Evolutionary conservation across 1,139 yeast genomes (phyloP).

Genomic region (Protomyces pachydermus): DNA sequence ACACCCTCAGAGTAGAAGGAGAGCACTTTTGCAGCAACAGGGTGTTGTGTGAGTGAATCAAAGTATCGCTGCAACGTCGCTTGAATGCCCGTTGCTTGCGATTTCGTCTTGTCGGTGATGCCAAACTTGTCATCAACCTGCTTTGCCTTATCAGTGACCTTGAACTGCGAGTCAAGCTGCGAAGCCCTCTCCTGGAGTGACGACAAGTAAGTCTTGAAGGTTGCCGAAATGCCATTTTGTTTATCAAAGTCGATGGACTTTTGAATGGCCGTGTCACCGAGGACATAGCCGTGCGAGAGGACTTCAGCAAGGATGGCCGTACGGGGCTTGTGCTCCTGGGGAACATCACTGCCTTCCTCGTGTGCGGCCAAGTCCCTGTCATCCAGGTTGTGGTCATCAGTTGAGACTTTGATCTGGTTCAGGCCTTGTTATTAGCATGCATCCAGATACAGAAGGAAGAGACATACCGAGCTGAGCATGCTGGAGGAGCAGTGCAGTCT

Average conservation of each 20-base stretch:
- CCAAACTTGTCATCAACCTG: constrained; percentile 53
- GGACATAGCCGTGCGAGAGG: constrained; percentile 62
- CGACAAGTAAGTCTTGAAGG: constrained; percentile 54
- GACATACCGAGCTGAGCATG: constrained; percentile 68
- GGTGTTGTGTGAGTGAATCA: constrained; percentile 46
- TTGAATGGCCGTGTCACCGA: constrained; percentile 59
- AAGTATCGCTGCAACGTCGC: constrained; percentile 47
- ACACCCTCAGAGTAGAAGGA: constrained; percentile 51
- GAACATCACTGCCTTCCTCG: constrained; percentile 45
- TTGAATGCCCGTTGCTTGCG: constrained; percentile 34
- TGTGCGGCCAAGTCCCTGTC: constrained; percentile 18
- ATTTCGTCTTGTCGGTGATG: constrained; percentile 50
- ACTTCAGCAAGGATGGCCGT: constrained; percentile 71
- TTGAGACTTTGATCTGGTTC: constrained; percentile 35
- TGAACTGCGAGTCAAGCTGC: constrained; percentile 55
- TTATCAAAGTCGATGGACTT: constrained; percentile 58
- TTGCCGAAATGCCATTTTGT: constrained; percentile 56
- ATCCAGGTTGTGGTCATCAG: constrained; percentile 33
- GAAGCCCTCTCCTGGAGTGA: constrained; percentile 34
- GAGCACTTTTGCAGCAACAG: constrained; percentile 51
- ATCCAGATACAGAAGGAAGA: constrained; percentile 45
- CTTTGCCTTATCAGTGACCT: constrained; percentile 52
- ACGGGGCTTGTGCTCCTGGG: constrained; percentile 75
- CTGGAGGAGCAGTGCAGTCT: constrained; percentile 66
- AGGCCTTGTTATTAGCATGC: constrained; percentile 40